phyloP scores from a whole-genome alignment of 2,329 filamentous ascomycete genomes.

The Peltaster fructicola region DNA sequence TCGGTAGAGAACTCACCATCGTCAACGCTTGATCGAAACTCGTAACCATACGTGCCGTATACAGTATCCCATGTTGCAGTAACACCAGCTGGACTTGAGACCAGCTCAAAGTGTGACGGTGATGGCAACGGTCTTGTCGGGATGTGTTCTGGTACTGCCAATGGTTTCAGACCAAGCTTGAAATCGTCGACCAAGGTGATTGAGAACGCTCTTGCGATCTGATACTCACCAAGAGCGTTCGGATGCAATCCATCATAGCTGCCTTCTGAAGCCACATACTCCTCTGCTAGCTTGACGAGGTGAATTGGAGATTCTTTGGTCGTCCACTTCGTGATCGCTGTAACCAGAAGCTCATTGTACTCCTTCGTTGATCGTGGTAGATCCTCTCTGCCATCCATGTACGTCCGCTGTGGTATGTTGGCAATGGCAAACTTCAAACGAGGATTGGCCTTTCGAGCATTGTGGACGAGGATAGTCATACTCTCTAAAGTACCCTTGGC shows the following conservation, averaged over 20 bases:
- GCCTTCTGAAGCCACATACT: conserved; percentile 15
- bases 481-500: conserved; percentile 8
- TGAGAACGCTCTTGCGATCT: conserved; percentile 26
- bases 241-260: conserved; percentile 28
- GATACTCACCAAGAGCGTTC: conserved; percentile 23
- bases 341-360: conserved; percentile 8
- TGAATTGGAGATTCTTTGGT: conserved; percentile 14
- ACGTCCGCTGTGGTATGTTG: conserved; percentile 9
- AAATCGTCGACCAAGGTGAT: conserved; percentile 12
- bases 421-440: conserved; percentile 8
- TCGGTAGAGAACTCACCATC: not conserved
- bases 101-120: conserved; percentile 2
- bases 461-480: conserved; percentile 16
- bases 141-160: conserved; percentile 3
- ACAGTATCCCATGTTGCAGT: not conserved
- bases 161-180: conserved; percentile 2
- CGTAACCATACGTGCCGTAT: conserved; percentile 1
- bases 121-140: conserved; percentile 4
- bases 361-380: conserved; percentile 7
- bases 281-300: conserved; percentile 18
- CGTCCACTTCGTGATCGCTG: conserved; percentile 12
- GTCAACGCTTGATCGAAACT: not conserved
- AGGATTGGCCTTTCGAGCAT: conserved; percentile 16
- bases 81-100: not conserved
- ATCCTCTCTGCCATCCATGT: conserved; percentile 8